Percentiles rank a stretch among this genome's conserved stretches.
Evolutionary conservation across 495 filamentous ascomycete genomes (phyloP).

Genomic region (Talaromyces adpressus): DNA sequence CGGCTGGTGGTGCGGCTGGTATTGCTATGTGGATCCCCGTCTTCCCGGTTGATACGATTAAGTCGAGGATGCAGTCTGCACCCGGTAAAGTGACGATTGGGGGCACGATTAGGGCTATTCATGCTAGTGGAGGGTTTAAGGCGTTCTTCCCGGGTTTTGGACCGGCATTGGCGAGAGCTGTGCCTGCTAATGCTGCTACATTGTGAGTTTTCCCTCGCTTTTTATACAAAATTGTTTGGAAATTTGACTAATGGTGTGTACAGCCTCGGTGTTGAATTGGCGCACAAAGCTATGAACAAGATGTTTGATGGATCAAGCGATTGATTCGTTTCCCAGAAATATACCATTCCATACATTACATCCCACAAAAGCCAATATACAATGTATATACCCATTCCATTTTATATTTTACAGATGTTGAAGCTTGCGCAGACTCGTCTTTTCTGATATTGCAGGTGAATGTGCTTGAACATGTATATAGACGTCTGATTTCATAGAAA

Average conservation of each 20-base stretch:
- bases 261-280: constrained; percentile 68
- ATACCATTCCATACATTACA: background rate
- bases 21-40: constrained; percentile 99
- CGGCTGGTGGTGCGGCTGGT: constrained; percentile 82
- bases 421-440: background rate
- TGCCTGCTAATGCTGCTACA: constrained; percentile 85
- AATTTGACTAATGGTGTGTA: constrained; percentile 32
- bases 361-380: background rate
- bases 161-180: constrained; percentile 84
- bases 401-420: background rate
- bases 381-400: background rate
- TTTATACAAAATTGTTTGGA: background rate
- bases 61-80: constrained; percentile 86
- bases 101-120: constrained; percentile 70
- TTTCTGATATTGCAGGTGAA: background rate
- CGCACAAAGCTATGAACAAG: constrained; percentile 75
- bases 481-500: background rate
- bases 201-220: constrained; percentile 30
- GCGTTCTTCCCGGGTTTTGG: constrained; percentile 98
- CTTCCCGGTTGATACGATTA: constrained; percentile 96
- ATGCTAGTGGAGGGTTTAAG: constrained; percentile 71
- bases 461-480: constrained; percentile 5
- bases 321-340: background rate
- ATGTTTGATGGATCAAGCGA: constrained; percentile 36
- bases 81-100: constrained; percentile 80